These are phyloP conservation scores for Tetrahymena borealis DNA, from an alignment of 73 alveolate species.

Conservation along the genomic window DNA sequence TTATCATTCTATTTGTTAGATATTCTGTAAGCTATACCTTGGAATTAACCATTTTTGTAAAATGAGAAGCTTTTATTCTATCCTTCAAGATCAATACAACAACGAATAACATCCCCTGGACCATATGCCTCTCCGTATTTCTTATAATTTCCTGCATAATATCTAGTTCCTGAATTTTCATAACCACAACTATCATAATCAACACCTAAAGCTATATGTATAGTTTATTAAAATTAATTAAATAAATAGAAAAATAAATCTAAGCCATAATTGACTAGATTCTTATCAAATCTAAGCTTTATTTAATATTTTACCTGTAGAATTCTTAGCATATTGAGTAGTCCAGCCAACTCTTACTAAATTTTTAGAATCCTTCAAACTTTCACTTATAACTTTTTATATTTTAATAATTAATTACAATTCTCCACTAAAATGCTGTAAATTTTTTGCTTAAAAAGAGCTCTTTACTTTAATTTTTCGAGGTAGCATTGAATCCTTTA, in stretches of 20 bases:
- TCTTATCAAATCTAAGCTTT: no score
- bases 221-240: background rate
- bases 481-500: background rate
- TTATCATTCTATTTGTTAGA: background rate
- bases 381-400: background rate
- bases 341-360: background rate
- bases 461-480: background rate
- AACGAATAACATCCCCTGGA: background rate
- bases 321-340: background rate
- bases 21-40: background rate
- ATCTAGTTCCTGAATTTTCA: background rate
- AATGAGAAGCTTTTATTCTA: background rate
- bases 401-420: background rate
- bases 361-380: background rate
- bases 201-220: background rate
- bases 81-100: background rate
- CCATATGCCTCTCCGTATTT: background rate
- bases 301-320: background rate
- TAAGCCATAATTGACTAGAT: no score
- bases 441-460: background rate
- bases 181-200: background rate
- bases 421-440: background rate
- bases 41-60: background rate
- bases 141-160: background rate
- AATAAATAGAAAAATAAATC: background rate